Percentiles rank a stretch among this genome's conserved stretches.
These are phyloP conservation scores for Puccinellia tenuiflora DNA, from an alignment of 176 grass and related monocot genomes.

Conservation along the genomic window DNA sequence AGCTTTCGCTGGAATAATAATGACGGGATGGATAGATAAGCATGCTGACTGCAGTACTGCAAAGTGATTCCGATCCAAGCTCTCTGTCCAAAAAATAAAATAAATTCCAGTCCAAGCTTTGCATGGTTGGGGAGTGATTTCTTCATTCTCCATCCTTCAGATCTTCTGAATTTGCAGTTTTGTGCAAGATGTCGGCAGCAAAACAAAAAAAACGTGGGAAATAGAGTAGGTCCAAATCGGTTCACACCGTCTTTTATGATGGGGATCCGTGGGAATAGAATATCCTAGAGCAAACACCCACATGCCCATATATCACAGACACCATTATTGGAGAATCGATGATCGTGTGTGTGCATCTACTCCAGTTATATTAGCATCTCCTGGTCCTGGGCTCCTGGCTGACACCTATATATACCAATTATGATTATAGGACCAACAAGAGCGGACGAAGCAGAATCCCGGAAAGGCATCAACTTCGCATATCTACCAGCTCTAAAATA, in stretches of 20 bases:
- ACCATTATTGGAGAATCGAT: constrained; percentile 18
- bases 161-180: background rate
- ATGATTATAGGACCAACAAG: background rate
- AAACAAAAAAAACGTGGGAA: background rate
- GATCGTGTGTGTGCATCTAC: constrained; percentile 26
- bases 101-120: background rate
- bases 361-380: constrained; percentile 10
- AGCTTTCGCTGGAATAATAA: constrained; percentile 10
- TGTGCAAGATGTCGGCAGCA: constrained; percentile 1
- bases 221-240: background rate
- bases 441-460: background rate
- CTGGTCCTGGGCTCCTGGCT: background rate
- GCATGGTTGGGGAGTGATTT: background rate
- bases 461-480: constrained; percentile 28
- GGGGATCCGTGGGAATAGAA: constrained; percentile 8
- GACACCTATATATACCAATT: constrained; percentile 7
- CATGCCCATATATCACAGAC: background rate
- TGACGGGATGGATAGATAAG: background rate
- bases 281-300: constrained; percentile 19
- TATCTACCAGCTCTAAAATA: background rate
- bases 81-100: no score
- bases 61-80: background rate
- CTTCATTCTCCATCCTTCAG: background rate
- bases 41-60: background rate
- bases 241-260: background rate